Percentiles rank a stretch among this genome's conserved stretches.
Conservation (phyloP, 805 yeast species). For the Candida adriatica region DNA sequence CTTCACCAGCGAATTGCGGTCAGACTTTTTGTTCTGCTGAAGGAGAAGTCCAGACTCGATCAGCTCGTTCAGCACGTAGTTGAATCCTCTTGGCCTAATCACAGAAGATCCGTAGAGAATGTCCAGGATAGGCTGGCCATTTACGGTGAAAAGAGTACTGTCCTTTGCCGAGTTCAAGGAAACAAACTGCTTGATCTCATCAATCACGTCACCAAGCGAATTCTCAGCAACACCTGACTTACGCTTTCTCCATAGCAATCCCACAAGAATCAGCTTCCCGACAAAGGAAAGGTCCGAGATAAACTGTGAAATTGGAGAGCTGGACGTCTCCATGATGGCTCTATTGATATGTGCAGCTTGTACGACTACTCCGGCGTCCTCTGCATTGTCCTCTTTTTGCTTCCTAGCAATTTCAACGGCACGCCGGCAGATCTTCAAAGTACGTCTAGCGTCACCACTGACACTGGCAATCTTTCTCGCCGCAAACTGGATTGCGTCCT, state of each 20-base stretch:
- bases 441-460: slow-evolving; percentile 95
- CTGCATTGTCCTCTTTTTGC: slow-evolving; percentile 14
- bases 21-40: slow-evolving; percentile 58
- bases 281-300: slow-evolving; percentile 57
- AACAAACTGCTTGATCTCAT: slow-evolving; percentile 58
- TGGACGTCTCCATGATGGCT: slow-evolving; percentile 74
- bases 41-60: slow-evolving; percentile 72
- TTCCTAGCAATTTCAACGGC: slow-evolving; percentile 74
- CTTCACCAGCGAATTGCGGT: slow-evolving; percentile 56
- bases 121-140: slow-evolving; percentile 27
- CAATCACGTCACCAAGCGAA: slow-evolving; percentile 67
- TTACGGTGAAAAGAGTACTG: slow-evolving; percentile 22
- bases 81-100: slow-evolving; percentile 53
- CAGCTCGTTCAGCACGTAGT: slow-evolving; percentile 56
- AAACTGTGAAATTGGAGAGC: slow-evolving; percentile 61
- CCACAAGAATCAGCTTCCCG: slow-evolving; percentile 66
- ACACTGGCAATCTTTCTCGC: slow-evolving; percentile 93
- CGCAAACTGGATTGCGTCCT: slow-evolving; percentile 86
- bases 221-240: slow-evolving; percentile 69
- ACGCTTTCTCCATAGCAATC: slow-evolving; percentile 54
- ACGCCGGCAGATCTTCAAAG: slow-evolving; percentile 77
- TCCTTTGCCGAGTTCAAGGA: slow-evolving; percentile 29
- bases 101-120: slow-evolving; percentile 29
- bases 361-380: slow-evolving; percentile 37
- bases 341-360: slow-evolving; percentile 67